Evolutionary conservation across 2,329 filamentous ascomycete species (phyloP), one percentile per base, ranked within the genome.

Genomic region (Chaetomium sp.): DNA sequence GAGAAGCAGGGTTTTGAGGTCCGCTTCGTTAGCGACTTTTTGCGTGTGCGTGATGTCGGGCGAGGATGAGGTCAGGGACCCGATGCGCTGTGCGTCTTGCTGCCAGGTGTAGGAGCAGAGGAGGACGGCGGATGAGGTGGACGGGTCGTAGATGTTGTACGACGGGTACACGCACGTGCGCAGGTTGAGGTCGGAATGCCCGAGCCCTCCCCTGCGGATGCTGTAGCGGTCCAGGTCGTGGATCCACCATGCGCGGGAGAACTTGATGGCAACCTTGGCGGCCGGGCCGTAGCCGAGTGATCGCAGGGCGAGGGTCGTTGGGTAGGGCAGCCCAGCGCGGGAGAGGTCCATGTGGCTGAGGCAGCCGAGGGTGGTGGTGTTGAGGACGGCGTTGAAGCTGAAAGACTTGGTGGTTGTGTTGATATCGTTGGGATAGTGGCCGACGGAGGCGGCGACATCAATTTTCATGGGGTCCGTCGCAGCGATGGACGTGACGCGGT

Each of bases 61-160:
- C n/a, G 47, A 50, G n/a, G 47, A 25, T n/a, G 47, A 50, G 47
- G 9, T 50, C 47, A 50, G n/a, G 2, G 47, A 2, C 4, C 47
- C 47, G 47, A 50, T 50, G n/a, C 47, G 47, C 47, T 50, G 3
- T n/a, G 47, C 47, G n/a, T 50, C 47, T 16, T 50, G 47, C 47
- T 50, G 47, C 47, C 47, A 50, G 1, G 47, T 50, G 19, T 50
- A 50, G 3, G 47, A 50, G 47, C 4, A 2, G n/a, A 50, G 47
- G 7, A 50, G 47, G 19, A 50, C 45, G 45, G 47, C 47, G 47
- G 47, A 19, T 23, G n/a, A 2, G n/a, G n/a, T n/a, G n/a, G 47
- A 25, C 19, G 47, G 47, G 47, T 50, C 23, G 47, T 50, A 4
- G 47, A 50, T 7, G 47, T 50, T 50, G 47, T 50, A 50, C n/a